Base-by-base conservation (phyloP, 2,329 filamentous ascomycete genomes). In the Colletotrichum cereale region DNA sequence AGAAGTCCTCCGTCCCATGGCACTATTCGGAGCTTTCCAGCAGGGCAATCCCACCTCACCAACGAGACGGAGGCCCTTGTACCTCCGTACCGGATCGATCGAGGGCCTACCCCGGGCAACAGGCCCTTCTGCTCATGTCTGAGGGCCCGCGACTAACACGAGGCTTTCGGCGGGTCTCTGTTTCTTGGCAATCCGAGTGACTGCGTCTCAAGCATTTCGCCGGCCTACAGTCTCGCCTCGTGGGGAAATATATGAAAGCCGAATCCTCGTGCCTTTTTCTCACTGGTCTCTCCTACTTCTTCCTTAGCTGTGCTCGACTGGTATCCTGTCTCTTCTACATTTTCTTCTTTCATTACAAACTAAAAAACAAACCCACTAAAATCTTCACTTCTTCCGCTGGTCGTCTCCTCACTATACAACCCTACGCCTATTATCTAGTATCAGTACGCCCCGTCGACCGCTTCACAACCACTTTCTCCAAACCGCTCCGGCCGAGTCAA, bases 231-330 rank as follows among this genome's bases (percentile, higher is more conserved):
- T 71, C 55, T 72, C 66, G 61, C 48, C 70, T 68, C 53, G 47
- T 62, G 67, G 67, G 61, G 50, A 62, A n/a, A 62, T 72, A 72
- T 72, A 72, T 72, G 70, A 72, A 72, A 68, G 62, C 66, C 58
- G 38, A 57, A 50, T 16, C 66, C 55, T 62, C 67, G 42, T 66
- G 56, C 34, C 31, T 21, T 60, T 66, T 47, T 58, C n/a, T 31
- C 50, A 21, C 24, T 31, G 10, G 14, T 50, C 29, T 42, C 14
- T 29, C 36, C n/a, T 31, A 50, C 48, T 66, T 58, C 61, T 72
- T 66, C 61, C 34, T 61, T 48, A 71, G 70, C 62, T 72, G 66
- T 53, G 70, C 66, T 72, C 70, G 66, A 72, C 66, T 71, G 56
- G 70, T 72, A 52, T 66, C 24, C 60, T 66, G 60, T 72, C 67